Evolutionary conservation across 2,329 filamentous ascomycete species (phyloP).

Genomic region (Ophiognomonia clavigignenti-juglandacearum): DNA sequence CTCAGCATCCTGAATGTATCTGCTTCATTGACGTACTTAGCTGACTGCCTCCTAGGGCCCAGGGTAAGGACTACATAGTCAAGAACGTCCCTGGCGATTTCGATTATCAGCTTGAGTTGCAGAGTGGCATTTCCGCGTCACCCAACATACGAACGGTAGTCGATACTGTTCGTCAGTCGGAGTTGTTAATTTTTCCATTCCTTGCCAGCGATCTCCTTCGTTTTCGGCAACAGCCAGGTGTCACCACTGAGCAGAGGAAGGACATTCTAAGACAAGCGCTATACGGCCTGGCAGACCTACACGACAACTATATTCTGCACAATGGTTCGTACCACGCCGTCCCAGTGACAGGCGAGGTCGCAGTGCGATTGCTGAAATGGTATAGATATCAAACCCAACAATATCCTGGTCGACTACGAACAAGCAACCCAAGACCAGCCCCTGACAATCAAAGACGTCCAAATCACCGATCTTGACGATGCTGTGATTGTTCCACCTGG

Average conservation of each 20-base stretch:
- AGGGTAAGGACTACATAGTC: constrained; percentile 14
- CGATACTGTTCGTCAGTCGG: constrained; percentile 16
- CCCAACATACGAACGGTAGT: constrained; percentile 24
- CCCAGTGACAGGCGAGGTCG: background rate
- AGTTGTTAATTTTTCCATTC: constrained; percentile 16
- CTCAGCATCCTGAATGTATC: background rate
- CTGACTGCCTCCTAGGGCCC: background rate
- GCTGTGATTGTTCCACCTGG: constrained; percentile 22
- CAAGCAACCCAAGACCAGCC: constrained; percentile 12
- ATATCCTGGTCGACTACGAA: constrained; percentile 29
- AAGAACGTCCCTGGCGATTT: constrained; percentile 27
- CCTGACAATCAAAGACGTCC: constrained; percentile 21
- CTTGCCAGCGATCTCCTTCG: constrained; percentile 11
- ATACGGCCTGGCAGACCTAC: constrained; percentile 23
- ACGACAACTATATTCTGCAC: constrained; percentile 29
- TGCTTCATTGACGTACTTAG: background rate
- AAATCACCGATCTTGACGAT: constrained; percentile 28
- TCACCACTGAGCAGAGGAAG: constrained; percentile 3
- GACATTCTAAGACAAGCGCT: constrained; percentile 11
- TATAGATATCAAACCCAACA: constrained; percentile 32
- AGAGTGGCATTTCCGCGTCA: constrained; percentile 20
- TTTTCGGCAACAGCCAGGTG: background rate
- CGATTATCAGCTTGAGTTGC: constrained; percentile 25
- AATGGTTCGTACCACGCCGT: constrained; percentile 26
- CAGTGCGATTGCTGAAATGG: background rate